These are phyloP conservation scores for Venturia aucupariae DNA, from an alignment of 2,329 filamentous ascomycete genomes.

Conservation along the genomic window DNA sequence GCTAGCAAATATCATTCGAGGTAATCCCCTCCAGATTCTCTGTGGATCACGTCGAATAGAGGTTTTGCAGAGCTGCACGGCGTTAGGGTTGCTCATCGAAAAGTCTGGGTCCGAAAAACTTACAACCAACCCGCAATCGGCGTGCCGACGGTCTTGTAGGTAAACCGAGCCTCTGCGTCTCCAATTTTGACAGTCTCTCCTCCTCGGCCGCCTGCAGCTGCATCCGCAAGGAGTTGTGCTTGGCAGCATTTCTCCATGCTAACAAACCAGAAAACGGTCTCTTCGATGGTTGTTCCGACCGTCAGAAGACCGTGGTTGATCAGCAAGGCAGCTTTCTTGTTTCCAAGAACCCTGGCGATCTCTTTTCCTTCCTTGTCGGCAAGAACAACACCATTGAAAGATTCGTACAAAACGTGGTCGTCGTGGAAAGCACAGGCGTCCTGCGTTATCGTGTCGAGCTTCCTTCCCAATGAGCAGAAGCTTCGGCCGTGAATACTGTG, in stretches of 20 bases:
- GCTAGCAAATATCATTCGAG: conserved; percentile 30
- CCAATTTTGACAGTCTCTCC: conserved; percentile 56
- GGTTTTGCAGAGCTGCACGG: conserved; percentile 48
- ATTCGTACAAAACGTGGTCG: conserved; percentile 28
- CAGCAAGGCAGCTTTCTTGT: conserved; percentile 33
- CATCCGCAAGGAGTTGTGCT: conserved; percentile 40
- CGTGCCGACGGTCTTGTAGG: conserved; percentile 55
- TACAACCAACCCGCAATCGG: conserved; percentile 55
- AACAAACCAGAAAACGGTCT: conserved; percentile 35
- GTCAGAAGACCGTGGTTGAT: conserved; percentile 40
- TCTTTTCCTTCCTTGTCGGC: conserved; percentile 35
- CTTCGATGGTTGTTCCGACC: conserved; percentile 32
- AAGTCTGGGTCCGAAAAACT: not conserved
- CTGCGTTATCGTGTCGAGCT: conserved; percentile 38
- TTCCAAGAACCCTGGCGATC: conserved; percentile 33
- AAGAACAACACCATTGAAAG: conserved; percentile 40
- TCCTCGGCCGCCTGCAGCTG: conserved; percentile 52
- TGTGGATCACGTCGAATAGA: conserved; percentile 59
- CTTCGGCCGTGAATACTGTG: conserved; percentile 37
- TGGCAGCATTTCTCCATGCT: conserved; percentile 20
- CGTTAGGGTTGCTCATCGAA: conserved; percentile 33
- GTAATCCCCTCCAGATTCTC: conserved; percentile 50
- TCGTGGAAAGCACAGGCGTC: conserved; percentile 35
- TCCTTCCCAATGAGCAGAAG: conserved; percentile 34
- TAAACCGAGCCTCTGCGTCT: conserved; percentile 59